Conservation (phyloP, 148 eudicot genomes). For the Fagopyrum homotropicum region DNA sequence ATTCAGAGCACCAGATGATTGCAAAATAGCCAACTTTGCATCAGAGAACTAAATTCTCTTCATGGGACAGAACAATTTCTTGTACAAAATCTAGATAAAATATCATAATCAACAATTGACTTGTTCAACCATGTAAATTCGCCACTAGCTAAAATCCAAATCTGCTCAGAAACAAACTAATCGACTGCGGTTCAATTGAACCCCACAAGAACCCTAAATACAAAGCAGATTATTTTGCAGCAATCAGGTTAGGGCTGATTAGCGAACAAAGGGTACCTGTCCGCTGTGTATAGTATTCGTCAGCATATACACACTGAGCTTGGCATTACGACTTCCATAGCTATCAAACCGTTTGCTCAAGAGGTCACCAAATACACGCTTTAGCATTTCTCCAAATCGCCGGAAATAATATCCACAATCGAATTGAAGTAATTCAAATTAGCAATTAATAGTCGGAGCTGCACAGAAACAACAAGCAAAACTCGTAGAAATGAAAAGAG, state of each 20-base stretch:
- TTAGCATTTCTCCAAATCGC: conserved; percentile 27
- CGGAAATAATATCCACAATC: neutral
- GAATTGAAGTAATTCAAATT: neutral
- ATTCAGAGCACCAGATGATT: neutral
- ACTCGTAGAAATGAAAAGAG: neutral
- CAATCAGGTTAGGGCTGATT: neutral
- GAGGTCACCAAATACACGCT: conserved; percentile 25
- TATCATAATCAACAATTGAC: neutral
- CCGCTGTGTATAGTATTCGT: conserved; percentile 34
- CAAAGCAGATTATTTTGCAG: neutral
- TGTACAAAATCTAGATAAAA: neutral
- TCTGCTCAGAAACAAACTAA: neutral
- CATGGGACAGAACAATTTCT: neutral
- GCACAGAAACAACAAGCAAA: conserved; percentile 1
- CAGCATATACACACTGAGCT: conserved; percentile 26
- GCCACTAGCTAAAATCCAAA: neutral
- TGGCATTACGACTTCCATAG: conserved; percentile 27
- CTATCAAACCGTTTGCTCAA: conserved; percentile 21
- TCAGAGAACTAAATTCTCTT: neutral
- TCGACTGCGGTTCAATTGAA: neutral
- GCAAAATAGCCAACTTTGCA: neutral
- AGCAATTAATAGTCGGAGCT: neutral
- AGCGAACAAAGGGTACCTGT: conserved; percentile 27
- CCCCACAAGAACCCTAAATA: neutral
- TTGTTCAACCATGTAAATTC: neutral